Evolutionary conservation across 805 yeast species (phyloP).

Genomic region (Helenozyma rhizophorensis): DNA sequence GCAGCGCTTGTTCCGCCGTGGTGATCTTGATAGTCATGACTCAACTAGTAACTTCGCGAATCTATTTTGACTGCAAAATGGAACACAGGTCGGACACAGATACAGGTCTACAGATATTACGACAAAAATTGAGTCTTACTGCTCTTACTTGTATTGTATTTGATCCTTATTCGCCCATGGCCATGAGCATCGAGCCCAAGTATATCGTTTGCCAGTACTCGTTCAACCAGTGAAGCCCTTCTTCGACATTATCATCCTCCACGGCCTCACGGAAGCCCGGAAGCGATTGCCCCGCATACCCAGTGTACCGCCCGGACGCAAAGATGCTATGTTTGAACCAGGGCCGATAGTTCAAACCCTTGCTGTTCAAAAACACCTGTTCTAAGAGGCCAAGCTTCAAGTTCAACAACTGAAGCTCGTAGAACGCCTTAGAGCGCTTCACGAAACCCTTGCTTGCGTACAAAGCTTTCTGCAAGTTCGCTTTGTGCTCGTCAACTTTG

Average conservation of each 20-base stretch:
- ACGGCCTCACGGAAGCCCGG: conserved; percentile 55
- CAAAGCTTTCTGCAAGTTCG: conserved; percentile 15
- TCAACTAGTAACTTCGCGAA: too few species aligned
- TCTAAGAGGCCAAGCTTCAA: conserved; percentile 39
- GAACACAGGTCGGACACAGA: too few species aligned
- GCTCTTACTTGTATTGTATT: too few species aligned
- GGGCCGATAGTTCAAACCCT: conserved; percentile 46
- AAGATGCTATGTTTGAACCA: conserved; percentile 61
- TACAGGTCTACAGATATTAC: too few species aligned
- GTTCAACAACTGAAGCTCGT: conserved; percentile 29
- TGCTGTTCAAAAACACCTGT: conserved; percentile 39
- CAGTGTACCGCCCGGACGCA: conserved; percentile 58
- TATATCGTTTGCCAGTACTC: conserved; percentile 1
- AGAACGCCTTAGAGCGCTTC: conserved; percentile 21
- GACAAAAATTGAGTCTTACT: too few species aligned
- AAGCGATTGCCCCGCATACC: conserved; percentile 54
- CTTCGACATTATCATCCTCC: conserved; percentile 40
- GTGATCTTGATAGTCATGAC: conserved; percentile 2
- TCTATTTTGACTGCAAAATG: too few species aligned
- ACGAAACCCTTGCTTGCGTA: conserved; percentile 18
- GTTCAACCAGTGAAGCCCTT: conserved; percentile 36
- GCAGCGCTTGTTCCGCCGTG: conserved; percentile 15
- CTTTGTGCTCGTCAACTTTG: conserved; percentile 7
- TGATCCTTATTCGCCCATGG: not conserved
- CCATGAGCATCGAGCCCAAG: not conserved